phyloP scores from a whole-genome alignment of 805 yeast species.

The Candida rishiriensis region DNA sequence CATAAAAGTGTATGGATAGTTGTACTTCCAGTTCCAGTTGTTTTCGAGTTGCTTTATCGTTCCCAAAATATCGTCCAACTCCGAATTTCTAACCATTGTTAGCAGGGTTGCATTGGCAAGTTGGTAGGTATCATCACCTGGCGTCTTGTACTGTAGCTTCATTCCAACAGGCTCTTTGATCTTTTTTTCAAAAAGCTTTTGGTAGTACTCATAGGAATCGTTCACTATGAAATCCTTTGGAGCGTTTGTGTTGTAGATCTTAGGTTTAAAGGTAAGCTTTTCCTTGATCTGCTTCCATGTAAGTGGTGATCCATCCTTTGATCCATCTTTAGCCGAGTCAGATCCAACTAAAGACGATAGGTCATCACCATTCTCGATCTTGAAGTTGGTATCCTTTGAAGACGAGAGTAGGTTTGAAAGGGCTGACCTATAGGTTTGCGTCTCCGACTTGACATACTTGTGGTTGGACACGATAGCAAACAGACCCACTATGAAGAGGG shows the following conservation, averaged over 20 bases:
- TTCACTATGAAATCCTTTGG: conserved; percentile 27
- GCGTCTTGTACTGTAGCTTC: conserved; percentile 17
- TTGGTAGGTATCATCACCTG: conserved; percentile 10
- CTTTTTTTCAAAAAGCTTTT: conserved; percentile 28
- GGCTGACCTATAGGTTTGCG: no score
- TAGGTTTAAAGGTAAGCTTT: conserved; percentile 7
- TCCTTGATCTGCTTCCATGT: conserved; percentile 11
- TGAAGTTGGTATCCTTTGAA: no score
- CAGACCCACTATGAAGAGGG: no score
- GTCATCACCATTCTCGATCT: no score
- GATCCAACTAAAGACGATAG: no score
- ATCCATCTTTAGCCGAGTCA: no score
- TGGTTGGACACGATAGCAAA: no score
- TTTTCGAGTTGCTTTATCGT: conserved; percentile 56
- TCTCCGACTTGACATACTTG: no score
- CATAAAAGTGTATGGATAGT: conserved; percentile 71
- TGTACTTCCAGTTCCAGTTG: conserved; percentile 57
- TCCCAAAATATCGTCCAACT: conserved; percentile 39
- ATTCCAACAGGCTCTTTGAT: conserved; percentile 42
- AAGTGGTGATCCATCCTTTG: conserved; percentile 4
- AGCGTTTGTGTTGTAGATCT: conserved; percentile 9
- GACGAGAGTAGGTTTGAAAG: no score
- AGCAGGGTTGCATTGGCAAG: conserved; percentile 65
- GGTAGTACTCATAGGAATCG: conserved; percentile 34
- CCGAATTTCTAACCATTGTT: conserved; percentile 61